Evolutionary conservation across 768 basidiomycete genomes (phyloP).

Genomic region (Phylloporus rhodoxanthus): DNA sequence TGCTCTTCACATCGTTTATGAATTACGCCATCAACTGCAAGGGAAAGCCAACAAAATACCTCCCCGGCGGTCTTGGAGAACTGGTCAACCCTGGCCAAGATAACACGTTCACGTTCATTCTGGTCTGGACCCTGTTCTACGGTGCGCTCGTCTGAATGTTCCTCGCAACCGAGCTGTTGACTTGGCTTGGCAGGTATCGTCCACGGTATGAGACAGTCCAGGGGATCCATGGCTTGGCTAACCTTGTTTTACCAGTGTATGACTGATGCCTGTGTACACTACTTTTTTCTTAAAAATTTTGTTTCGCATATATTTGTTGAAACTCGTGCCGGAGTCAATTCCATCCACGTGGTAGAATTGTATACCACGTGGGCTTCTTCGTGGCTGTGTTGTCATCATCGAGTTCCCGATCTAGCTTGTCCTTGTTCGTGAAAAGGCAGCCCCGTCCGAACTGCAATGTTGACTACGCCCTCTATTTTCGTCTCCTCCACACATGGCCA

Average conservation of each 20-base stretch:
- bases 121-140: slow-evolving; percentile 92
- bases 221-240: background rate
- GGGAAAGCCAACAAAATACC: slow-evolving; percentile 55
- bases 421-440: slow-evolving; percentile 38
- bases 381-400: slow-evolving; percentile 29
- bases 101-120: slow-evolving; percentile 83
- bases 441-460: slow-evolving; percentile 7
- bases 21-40: slow-evolving; percentile 69
- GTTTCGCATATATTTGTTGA: background rate
- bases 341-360: slow-evolving; percentile 33
- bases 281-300: background rate
- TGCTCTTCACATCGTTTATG: slow-evolving; percentile 58
- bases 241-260: slow-evolving; percentile 32
- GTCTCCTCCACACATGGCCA: slow-evolving; percentile 30
- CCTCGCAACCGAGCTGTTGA: background rate
- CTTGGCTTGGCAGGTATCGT: slow-evolving; percentile 35
- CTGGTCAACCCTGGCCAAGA: slow-evolving; percentile 84
- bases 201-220: slow-evolving; percentile 36
- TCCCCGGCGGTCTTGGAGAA: slow-evolving; percentile 58
- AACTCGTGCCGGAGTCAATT: background rate
- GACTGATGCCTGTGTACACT: slow-evolving; percentile 24
- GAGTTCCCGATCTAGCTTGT: slow-evolving; percentile 36
- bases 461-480: slow-evolving; percentile 7
- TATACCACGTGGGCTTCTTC: slow-evolving; percentile 28
- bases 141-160: slow-evolving; percentile 43